A percentile compares a stretch with the other conserved stretches of the same genome.
These are phyloP conservation scores for Populus tremula DNA, from an alignment of 345 rosid genomes.

Conservation along the genomic window DNA sequence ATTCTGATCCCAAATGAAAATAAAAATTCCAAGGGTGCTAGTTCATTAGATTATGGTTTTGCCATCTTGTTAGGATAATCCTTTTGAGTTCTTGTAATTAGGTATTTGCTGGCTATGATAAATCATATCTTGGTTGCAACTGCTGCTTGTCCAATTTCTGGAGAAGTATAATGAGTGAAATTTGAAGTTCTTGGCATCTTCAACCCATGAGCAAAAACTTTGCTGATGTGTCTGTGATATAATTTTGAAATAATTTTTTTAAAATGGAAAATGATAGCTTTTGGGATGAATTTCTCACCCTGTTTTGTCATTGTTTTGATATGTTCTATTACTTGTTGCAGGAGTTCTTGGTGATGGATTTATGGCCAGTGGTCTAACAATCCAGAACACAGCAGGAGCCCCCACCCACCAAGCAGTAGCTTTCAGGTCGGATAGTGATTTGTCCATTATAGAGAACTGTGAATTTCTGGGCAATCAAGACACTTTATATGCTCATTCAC, in stretches of 20 bases:
- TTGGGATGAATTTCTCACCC: not conserved
- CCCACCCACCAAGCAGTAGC: conserved; percentile 93
- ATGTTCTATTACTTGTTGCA: conserved; percentile 21
- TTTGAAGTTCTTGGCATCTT: not conserved
- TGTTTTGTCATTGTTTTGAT: not conserved
- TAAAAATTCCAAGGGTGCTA: not conserved
- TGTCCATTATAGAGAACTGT: conserved; percentile 66
- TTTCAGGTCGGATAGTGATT: conserved; percentile 82
- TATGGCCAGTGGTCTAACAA: conserved; percentile 82
- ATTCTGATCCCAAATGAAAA: not conserved
- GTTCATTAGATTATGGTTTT: not conserved
- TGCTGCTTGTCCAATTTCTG: not conserved
- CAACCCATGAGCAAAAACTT: not conserved
- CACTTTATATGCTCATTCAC: conserved; percentile 78
- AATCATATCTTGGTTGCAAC: not conserved
- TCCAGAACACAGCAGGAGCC: conserved; percentile 81
- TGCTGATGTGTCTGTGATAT: not conserved
- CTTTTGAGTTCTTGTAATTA: not conserved
- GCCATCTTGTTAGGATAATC: not conserved
- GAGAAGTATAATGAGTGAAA: not conserved
- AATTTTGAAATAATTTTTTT: not conserved
- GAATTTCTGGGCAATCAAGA: conserved; percentile 92
- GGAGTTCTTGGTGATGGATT: conserved; percentile 92
- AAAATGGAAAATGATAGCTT: not conserved
- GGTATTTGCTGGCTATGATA: not conserved